These are phyloP conservation scores for Fusarium acutatum DNA, from an alignment of 2,329 filamentous ascomycete species.

Conservation along the genomic window DNA sequence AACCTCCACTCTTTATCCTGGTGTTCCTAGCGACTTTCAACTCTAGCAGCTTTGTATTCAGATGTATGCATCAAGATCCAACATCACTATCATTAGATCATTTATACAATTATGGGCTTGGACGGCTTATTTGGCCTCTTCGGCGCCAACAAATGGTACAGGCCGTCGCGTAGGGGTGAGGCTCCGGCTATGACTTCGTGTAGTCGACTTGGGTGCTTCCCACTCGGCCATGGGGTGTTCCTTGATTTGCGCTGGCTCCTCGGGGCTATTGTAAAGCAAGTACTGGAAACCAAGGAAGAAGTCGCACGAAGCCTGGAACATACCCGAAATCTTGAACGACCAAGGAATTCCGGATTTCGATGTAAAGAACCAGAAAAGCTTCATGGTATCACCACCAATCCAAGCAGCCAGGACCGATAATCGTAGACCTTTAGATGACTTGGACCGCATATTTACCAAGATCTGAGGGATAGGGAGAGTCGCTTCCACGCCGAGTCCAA, in stretches of 20 bases:
- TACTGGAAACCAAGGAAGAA: slow-evolving; percentile 78
- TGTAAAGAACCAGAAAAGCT: slow-evolving; percentile 87
- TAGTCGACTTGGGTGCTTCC: slow-evolving; percentile 41
- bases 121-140: slow-evolving; percentile 31
- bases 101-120: slow-evolving; percentile 6
- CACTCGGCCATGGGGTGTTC: slow-evolving; percentile 50
- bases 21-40: background rate
- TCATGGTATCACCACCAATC: slow-evolving; percentile 84
- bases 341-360: slow-evolving; percentile 74
- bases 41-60: slow-evolving; percentile 1
- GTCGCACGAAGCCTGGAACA: slow-evolving; percentile 84
- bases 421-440: slow-evolving; percentile 80
- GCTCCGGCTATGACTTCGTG: slow-evolving; percentile 45
- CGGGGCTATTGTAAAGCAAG: slow-evolving; percentile 70
- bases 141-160: slow-evolving; percentile 49
- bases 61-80: slow-evolving; percentile 5
- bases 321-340: slow-evolving; percentile 83
- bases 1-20: background rate
- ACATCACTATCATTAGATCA: slow-evolving; percentile 26
- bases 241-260: slow-evolving; percentile 46
- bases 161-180: slow-evolving; percentile 52
- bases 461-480: slow-evolving; percentile 85
- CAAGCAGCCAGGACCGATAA: slow-evolving; percentile 79
- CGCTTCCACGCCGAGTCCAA: slow-evolving; percentile 82
- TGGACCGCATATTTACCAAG: slow-evolving; percentile 71